A percentile compares a stretch with the other conserved stretches of the same genome.
phyloP scores from a whole-genome alignment of 2,329 filamentous ascomycete species.

The Penicillium sp. region DNA sequence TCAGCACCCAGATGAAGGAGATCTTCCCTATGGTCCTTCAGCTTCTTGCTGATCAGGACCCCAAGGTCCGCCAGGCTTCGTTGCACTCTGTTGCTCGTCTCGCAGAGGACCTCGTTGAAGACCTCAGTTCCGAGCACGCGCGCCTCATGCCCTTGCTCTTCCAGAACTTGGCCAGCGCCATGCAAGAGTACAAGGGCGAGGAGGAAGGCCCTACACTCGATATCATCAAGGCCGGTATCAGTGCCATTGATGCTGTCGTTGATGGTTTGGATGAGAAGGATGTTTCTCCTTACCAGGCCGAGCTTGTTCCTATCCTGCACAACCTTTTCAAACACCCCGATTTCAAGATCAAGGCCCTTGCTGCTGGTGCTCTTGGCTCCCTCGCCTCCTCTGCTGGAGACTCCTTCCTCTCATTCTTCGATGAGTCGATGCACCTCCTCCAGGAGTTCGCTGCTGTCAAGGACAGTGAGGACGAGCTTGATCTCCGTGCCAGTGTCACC shows the following conservation, averaged over 20 bases:
- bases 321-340: conserved; percentile 80
- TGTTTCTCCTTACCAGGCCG: conserved; percentile 75
- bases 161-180: conserved; percentile 82
- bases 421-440: conserved; percentile 84
- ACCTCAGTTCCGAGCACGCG: conserved; percentile 81
- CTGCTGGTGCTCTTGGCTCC: conserved; percentile 84
- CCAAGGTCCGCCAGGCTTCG: conserved; percentile 80
- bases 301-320: conserved; percentile 80
- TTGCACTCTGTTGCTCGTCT: conserved; percentile 84
- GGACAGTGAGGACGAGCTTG: conserved; percentile 83
- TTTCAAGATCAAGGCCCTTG: conserved; percentile 82
- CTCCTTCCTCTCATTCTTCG: conserved; percentile 86
- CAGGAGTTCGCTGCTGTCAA: conserved; percentile 81
- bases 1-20: conserved; percentile 83
- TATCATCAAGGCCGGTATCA: conserved; percentile 86
- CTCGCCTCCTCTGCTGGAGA: conserved; percentile 82
- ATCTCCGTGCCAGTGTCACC: conserved; percentile 82
- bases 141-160: conserved; percentile 79
- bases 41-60: conserved; percentile 78
- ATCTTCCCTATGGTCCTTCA: conserved; percentile 82
- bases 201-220: conserved; percentile 72
- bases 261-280: conserved; percentile 73
- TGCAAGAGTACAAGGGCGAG: conserved; percentile 61
- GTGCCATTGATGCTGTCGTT: conserved; percentile 85
- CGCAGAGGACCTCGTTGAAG: conserved; percentile 89